Evolutionary conservation across 2,329 filamentous ascomycete species (phyloP).

Genomic region (Ophiosphaerella narmari): DNA sequence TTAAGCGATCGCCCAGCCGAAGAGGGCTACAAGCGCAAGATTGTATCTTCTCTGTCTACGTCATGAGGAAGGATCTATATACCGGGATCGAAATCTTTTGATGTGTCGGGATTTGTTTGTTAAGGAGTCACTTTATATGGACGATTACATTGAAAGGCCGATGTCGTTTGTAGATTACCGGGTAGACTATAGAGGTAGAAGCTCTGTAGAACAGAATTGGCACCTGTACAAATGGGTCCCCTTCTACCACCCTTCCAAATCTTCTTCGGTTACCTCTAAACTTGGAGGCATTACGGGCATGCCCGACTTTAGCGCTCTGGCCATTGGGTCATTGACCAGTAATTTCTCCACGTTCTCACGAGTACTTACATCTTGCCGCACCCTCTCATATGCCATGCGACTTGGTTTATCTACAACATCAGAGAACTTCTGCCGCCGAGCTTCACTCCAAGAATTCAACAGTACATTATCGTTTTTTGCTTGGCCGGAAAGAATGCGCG

Average conservation of each 20-base stretch:
- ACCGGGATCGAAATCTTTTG: too few species aligned
- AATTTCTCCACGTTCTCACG: constrained; percentile 31
- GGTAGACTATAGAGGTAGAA: too few species aligned
- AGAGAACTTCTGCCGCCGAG: constrained; percentile 42
- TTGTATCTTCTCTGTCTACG: not conserved
- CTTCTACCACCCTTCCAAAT: constrained; percentile 34
- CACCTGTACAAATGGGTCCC: too few species aligned
- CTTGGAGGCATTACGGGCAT: constrained; percentile 37
- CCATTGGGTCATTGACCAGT: constrained; percentile 31
- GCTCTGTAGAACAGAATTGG: too few species aligned
- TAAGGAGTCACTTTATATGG: too few species aligned
- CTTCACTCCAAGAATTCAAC: constrained; percentile 41
- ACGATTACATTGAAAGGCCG: too few species aligned
- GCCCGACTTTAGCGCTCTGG: constrained; percentile 35
- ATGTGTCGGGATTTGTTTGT: too few species aligned
- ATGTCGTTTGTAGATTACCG: too few species aligned
- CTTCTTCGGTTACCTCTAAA: constrained; percentile 29
- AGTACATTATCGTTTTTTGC: constrained; percentile 27
- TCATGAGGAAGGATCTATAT: too few species aligned
- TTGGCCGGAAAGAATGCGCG: constrained; percentile 24
- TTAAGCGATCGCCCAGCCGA: constrained; percentile 10
- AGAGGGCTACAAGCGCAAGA: not conserved
- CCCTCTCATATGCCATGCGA: constrained; percentile 32
- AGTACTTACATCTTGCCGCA: constrained; percentile 30
- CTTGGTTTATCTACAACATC: constrained; percentile 42